Conservation (phyloP, 768 basidiomycete genomes). For the Tulasnella sp. region DNA sequence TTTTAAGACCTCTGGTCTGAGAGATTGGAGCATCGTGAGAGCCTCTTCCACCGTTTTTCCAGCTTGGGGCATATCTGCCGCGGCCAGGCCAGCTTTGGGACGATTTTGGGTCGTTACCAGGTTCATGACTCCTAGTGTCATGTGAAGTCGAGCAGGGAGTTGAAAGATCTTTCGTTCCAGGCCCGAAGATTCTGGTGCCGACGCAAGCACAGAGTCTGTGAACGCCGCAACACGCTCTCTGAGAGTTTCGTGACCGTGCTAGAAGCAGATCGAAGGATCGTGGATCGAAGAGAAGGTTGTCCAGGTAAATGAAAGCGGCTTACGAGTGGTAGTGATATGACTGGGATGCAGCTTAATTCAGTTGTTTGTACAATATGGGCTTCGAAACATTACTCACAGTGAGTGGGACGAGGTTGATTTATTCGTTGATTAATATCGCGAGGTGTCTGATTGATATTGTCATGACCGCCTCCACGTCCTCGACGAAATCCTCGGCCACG, state of each 20-base stretch:
- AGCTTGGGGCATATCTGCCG: neutral
- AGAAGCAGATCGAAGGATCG: neutral
- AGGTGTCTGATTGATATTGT: neutral
- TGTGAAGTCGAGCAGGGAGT: neutral
- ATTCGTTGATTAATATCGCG: neutral
- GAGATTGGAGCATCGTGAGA: conserved; percentile 1
- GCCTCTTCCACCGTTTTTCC: conserved; percentile 7
- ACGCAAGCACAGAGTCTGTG: conserved; percentile 9
- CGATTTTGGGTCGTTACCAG: conserved; percentile 14
- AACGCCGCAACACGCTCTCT: conserved; percentile 10
- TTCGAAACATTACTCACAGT: conserved; percentile 7
- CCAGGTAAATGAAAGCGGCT: neutral
- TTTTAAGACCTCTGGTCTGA: neutral
- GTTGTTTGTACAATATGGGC: neutral
- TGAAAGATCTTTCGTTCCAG: conserved; percentile 4
- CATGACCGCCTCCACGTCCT: neutral
- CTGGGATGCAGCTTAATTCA: neutral
- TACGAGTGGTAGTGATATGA: conserved; percentile 15
- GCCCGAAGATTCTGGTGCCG: neutral
- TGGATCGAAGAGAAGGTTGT: neutral
- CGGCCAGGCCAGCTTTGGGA: neutral
- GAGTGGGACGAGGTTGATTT: conserved; percentile 5
- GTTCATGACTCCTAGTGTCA: conserved; percentile 6
- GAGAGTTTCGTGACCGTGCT: conserved; percentile 16
- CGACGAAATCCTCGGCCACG: neutral